These are phyloP conservation scores for Dictyostelium capitatum DNA, from an alignment of 78 protist genomes.

Conservation along the genomic window DNA sequence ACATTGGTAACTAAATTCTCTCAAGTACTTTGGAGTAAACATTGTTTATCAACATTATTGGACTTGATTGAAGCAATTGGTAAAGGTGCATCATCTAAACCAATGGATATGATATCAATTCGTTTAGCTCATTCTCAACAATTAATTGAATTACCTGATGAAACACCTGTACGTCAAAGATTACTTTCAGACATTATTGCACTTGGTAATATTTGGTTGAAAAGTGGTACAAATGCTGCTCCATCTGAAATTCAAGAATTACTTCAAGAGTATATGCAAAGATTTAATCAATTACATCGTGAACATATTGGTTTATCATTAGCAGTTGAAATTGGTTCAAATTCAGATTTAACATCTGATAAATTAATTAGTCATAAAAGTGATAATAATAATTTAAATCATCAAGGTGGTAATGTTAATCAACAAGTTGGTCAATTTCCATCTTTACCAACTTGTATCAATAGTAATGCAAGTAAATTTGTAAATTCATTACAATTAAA, in stretches of 20 bases:
- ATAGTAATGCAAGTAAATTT: slow-evolving; percentile 62
- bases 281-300: slow-evolving; percentile 14
- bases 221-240: slow-evolving; percentile 65
- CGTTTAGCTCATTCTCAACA: slow-evolving; percentile 6
- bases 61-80: slow-evolving; percentile 78
- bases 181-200: slow-evolving; percentile 40
- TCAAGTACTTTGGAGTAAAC: slow-evolving; percentile 74
- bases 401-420: not conserved
- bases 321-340: slow-evolving; percentile 78
- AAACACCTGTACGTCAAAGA: slow-evolving; percentile 47
- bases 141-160: slow-evolving; percentile 68
- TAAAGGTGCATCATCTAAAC: slow-evolving; percentile 58
- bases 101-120: slow-evolving; percentile 72
- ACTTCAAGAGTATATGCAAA: slow-evolving; percentile 71
- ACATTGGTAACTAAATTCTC: slow-evolving; percentile 74
- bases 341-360: not conserved
- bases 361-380: not conserved
- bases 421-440: not conserved
- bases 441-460: not conserved
- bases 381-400: not conserved
- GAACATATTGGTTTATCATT: slow-evolving; percentile 82
- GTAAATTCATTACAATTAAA: slow-evolving; percentile 56
- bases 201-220: slow-evolving; percentile 70
- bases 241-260: slow-evolving; percentile 71
- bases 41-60: slow-evolving; percentile 65